Percentiles rank a stretch among this genome's conserved stretches.
Conservation (phyloP, 2,329 filamentous ascomycete genomes). For the Claviceps sorghi region DNA sequence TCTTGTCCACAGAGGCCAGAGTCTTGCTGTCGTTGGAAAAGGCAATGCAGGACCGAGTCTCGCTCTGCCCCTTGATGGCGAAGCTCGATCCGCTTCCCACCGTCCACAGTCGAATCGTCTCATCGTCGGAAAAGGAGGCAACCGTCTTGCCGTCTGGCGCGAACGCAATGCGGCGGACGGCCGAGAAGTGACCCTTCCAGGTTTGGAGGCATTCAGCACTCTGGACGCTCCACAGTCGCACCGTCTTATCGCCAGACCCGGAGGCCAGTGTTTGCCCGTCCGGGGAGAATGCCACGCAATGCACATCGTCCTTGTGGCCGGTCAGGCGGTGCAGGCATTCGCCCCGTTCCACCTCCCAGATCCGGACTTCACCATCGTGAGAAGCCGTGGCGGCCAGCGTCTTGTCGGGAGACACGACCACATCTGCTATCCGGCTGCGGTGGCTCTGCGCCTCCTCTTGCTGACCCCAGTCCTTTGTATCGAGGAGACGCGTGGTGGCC, state of each 20-base stretch:
- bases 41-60: conserved; percentile 4
- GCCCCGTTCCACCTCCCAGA: conserved; percentile 6
- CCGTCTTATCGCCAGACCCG: conserved; percentile 5
- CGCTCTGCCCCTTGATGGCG: conserved; percentile 10
- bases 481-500: conserved; percentile 6
- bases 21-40: conserved; percentile 9
- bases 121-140: conserved; percentile 9
- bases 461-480: conserved; percentile 5
- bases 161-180: conserved; percentile 8
- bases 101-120: conserved; percentile 9
- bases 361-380: conserved; percentile 5
- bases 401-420: conserved; percentile 6
- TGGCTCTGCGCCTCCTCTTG: conserved; percentile 6
- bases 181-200: conserved; percentile 8
- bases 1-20: conserved; percentile 7
- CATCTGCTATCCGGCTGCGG: conserved; percentile 5
- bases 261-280: conserved; percentile 4
- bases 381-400: conserved; percentile 6
- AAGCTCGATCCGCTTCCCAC: conserved; percentile 3
- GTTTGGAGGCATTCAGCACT: conserved; percentile 7
- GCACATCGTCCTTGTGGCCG: conserved; percentile 5
- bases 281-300: conserved; percentile 4
- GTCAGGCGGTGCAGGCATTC: conserved; percentile 3
- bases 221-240: conserved; percentile 4
- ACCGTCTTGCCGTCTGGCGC: conserved; percentile 9